Conservation (phyloP, 768 basidiomycete genomes). For the Mycena metata region DNA sequence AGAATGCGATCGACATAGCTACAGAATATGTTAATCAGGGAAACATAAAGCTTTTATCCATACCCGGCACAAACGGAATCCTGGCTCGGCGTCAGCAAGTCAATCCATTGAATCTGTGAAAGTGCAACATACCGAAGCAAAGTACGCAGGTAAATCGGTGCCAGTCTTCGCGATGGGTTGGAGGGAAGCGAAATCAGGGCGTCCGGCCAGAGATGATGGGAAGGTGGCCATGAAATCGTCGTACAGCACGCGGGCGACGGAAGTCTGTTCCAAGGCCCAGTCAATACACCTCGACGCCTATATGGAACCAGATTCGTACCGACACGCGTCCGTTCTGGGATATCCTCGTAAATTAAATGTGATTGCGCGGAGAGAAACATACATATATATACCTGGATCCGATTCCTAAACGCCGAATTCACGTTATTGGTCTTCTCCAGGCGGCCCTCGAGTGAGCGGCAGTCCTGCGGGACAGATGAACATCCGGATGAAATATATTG, state of each 20-base stretch:
- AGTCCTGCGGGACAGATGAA: neutral
- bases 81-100: neutral
- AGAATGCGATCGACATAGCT: neutral
- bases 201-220: neutral
- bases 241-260: neutral
- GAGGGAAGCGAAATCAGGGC: neutral
- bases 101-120: neutral
- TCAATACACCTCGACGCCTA: neutral
- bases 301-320: neutral
- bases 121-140: neutral
- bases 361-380: no score
- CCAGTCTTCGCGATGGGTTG: neutral
- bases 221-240: neutral
- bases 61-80: conserved; percentile 1
- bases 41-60: neutral
- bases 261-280: neutral
- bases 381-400: conserved; percentile 12
- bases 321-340: conserved; percentile 1
- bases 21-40: neutral
- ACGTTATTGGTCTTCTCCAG: neutral
- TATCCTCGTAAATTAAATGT: neutral
- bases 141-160: neutral
- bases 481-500: neutral
- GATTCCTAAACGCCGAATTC: neutral
- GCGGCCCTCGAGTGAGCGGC: neutral